phyloP scores from a whole-genome alignment of 2,329 filamentous ascomycete species.

The Trichoderma harzianum region DNA sequence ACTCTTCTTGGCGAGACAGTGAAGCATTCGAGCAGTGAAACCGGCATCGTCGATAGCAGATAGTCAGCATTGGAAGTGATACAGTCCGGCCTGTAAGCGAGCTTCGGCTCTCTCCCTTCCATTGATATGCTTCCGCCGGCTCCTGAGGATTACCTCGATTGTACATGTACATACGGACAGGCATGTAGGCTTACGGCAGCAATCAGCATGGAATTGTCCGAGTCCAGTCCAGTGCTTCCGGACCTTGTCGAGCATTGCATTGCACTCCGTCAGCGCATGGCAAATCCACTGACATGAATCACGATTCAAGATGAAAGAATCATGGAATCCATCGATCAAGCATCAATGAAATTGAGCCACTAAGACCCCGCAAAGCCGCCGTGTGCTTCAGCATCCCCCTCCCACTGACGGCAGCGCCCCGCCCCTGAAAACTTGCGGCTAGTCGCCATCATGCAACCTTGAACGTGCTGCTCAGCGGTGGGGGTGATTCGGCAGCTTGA shows the following conservation, averaged over 20 bases:
- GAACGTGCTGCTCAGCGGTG: conserved; percentile 8
- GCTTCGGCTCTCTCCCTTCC: not conserved
- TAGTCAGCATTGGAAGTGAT: not conserved
- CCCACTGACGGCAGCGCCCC: conserved; percentile 18
- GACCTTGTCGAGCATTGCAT: not conserved
- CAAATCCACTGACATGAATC: not conserved
- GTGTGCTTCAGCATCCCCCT: conserved; percentile 28
- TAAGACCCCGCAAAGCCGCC: conserved; percentile 30
- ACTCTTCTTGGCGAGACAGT: not conserved
- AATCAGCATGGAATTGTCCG: not conserved
- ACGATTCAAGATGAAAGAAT: not conserved
- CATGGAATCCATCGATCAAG: not conserved
- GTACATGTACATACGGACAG: not conserved
- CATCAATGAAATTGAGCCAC: conserved; percentile 23
- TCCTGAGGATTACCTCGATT: not conserved
- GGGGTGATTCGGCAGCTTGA: conserved; percentile 8
- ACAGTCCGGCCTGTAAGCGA: not conserved
- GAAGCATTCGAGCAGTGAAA: not conserved
- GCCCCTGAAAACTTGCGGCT: conserved; percentile 12
- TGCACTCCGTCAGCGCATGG: not conserved
- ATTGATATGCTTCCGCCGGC: not conserved
- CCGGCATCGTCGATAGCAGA: not conserved
- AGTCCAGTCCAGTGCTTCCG: not conserved
- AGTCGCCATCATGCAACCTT: conserved; percentile 11
- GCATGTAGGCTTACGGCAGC: not conserved